Percentiles rank a stretch among this genome's conserved stretches.
These are phyloP conservation scores for Aspergillus indologenus DNA, from an alignment of 495 filamentous ascomycete species.

Conservation along the genomic window DNA sequence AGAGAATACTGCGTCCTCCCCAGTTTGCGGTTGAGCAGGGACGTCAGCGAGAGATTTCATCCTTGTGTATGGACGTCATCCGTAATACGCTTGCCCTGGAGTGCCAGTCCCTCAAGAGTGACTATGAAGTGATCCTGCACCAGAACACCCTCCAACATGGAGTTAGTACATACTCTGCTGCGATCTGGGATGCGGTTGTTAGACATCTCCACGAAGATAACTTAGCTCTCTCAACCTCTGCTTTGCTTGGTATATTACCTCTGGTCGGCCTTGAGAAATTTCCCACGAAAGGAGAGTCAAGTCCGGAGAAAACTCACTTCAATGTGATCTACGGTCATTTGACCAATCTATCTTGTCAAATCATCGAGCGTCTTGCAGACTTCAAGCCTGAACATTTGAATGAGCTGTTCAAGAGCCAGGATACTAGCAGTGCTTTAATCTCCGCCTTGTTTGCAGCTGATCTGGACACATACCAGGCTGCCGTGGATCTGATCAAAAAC, in stretches of 20 bases:
- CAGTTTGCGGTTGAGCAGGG: constrained; percentile 38
- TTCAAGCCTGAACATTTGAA: constrained; percentile 64
- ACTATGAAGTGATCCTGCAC: constrained; percentile 63
- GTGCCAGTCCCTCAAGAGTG: constrained; percentile 66
- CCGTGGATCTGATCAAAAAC: constrained; percentile 75
- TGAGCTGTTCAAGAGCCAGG: constrained; percentile 58
- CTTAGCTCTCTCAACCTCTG: constrained; percentile 61
- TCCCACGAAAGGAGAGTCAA: constrained; percentile 46
- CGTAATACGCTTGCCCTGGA: constrained; percentile 70
- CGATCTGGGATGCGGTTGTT: constrained; percentile 75
- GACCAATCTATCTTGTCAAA: constrained; percentile 62
- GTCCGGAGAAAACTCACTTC: constrained; percentile 60
- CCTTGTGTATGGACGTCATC: constrained; percentile 59
- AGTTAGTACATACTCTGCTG: constrained; percentile 58
- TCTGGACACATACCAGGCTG: constrained; percentile 65
- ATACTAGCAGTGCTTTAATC: constrained; percentile 63
- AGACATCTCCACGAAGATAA: constrained; percentile 62
- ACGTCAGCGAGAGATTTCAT: constrained; percentile 34
- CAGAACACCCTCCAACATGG: constrained; percentile 62
- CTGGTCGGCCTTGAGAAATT: constrained; percentile 74
- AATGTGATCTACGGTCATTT: constrained; percentile 70
- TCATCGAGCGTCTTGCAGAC: constrained; percentile 72
- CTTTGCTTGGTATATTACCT: constrained; percentile 65
- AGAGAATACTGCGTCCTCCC: constrained; percentile 41
- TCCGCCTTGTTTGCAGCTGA: constrained; percentile 69